Evolutionary conservation across 1,284 basidiomycete species (phyloP).

Genomic region (Caloboletus firmus): DNA sequence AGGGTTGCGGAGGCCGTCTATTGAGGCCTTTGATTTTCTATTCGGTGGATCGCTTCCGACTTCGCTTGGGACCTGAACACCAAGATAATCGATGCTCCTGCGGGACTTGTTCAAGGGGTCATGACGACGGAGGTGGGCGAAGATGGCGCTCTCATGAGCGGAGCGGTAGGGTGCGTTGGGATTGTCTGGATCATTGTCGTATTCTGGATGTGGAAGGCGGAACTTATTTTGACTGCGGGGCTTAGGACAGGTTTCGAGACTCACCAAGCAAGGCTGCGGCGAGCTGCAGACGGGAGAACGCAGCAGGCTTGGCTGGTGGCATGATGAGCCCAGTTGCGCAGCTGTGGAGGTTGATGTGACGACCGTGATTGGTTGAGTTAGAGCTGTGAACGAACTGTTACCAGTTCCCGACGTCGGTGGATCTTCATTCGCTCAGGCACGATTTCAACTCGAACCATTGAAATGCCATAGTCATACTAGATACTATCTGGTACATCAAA

Average conservation of each 20-base stretch:
- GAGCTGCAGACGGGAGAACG: constrained; percentile 77
- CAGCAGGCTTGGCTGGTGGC: constrained; percentile 42
- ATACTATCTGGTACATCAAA: constrained; percentile 30
- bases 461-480: neutral
- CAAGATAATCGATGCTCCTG: constrained; percentile 63
- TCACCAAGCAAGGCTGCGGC: constrained; percentile 77
- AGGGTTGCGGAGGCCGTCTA: constrained; percentile 66
- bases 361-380: neutral
- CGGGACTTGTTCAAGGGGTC: constrained; percentile 38
- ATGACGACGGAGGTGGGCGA: constrained; percentile 62
- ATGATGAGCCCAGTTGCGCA: constrained; percentile 6
- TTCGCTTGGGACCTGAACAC: constrained; percentile 63
- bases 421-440: neutral
- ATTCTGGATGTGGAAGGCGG: constrained; percentile 50
- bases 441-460: constrained; percentile 18
- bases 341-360: neutral
- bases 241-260: constrained; percentile 17
- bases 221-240: neutral
- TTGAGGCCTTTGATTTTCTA: constrained; percentile 49
- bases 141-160: constrained; percentile 81
- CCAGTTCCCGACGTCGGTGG: neutral
- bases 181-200: constrained; percentile 75
- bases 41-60: constrained; percentile 52
- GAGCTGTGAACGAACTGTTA: neutral
- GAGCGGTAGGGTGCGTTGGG: constrained; percentile 58